Evolutionary conservation across 805 yeast species (phyloP), one percentile per base, ranked within the genome.

Genomic region (Saccharomyces kudriavzevii): DNA sequence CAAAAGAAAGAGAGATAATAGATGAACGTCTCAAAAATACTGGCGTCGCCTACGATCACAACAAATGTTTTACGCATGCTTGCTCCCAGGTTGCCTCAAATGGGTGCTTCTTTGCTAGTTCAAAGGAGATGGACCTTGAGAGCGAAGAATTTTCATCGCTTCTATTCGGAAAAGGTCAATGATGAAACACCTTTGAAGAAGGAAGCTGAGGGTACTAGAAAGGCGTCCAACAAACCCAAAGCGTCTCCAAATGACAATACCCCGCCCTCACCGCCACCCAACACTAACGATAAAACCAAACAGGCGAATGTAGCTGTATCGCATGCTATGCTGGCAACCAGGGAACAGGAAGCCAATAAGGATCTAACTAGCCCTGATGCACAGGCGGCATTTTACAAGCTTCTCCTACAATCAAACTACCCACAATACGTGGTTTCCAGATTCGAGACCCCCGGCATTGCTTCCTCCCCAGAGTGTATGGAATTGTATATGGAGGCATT

Each of bases 371-470:
- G 88, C 68, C 79, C 97, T 1, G 72, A 67, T 3, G 75, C 80
- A 5, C 99, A 94, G 72, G 91, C 95, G 1, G 84, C 81, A 53
- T 92, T 94, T 64, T 94, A 94, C 73, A 79, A 80, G 57, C 77
- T 82, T 13, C 74, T 94, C 49, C 70, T 94, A 58, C 80, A 80
- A 54, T 79, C 92, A 52, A 87, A 88, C 71, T 94, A 89, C 67
- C 98, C 99, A n/a, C 96, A 90, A 63, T 85, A 92, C 52, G 96
- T 94, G 5, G 89, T 92, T n/a, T 85, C 94, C 54, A 80, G 99
- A 55, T 95, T 81, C 68, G 98, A 95, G 69, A 87, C 95, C 8
- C 87, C 94, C 0, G 96, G 96, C n/a, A 88, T 94, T 52, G 94
- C 96, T 9, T 74, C 85, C 11, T 84, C 87, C 53, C 78, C 82